A percentile compares a stretch with the other conserved stretches of the same genome.
Conservation (phyloP, 306 rosid species). For the Ormosia emarginata region DNA sequence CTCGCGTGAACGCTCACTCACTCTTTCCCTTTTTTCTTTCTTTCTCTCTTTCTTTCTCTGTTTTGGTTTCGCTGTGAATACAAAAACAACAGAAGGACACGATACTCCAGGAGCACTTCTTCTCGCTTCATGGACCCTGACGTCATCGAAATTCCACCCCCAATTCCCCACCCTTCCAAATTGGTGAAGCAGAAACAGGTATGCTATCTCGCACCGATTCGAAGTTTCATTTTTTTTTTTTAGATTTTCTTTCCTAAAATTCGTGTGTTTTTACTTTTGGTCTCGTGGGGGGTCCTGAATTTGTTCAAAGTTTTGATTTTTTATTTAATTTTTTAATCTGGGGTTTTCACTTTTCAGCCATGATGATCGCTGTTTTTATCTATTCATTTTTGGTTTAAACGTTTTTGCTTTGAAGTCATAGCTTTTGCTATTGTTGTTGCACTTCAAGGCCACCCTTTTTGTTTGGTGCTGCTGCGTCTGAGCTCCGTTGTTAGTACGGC, state of each 20-base stretch:
- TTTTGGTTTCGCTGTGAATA: constrained; percentile 8
- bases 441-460: not conserved
- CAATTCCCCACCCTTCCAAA: constrained; percentile 27
- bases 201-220: not conserved
- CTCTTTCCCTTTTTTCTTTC: not conserved
- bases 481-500: not conserved
- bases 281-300: not conserved
- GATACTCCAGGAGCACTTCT: not conserved
- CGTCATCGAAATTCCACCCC: constrained; percentile 52
- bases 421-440: constrained; percentile 1
- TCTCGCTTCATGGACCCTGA: constrained; percentile 52
- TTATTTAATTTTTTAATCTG: not conserved
- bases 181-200: constrained; percentile 49
- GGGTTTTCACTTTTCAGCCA: constrained; percentile 5
- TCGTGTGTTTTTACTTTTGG: not conserved
- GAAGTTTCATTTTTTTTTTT: not conserved
- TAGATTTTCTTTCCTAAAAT: not conserved
- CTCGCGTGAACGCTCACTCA: not conserved
- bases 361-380: not conserved
- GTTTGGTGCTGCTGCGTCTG: not conserved
- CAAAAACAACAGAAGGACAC: constrained; percentile 28
- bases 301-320: constrained; percentile 14
- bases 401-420: not conserved
- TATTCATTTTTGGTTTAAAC: not conserved
- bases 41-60: not conserved